Evolutionary conservation across 768 basidiomycete genomes (phyloP), one percentile per base, ranked within the genome.

Genomic region (Suillus sp.): DNA sequence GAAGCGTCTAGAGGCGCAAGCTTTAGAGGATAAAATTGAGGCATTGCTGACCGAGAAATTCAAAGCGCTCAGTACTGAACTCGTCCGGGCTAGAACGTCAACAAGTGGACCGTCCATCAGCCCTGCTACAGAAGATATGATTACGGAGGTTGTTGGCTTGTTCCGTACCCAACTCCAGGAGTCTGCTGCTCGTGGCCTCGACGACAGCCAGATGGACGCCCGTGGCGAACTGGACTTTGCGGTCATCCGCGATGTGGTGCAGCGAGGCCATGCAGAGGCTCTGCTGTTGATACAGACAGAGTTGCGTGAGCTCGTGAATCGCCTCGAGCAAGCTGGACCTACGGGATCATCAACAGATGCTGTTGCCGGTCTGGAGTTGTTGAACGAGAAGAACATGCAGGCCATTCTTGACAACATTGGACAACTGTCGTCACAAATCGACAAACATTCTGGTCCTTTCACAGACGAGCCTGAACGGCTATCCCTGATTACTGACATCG

Each of bases 211-310:
- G 68, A 78, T 85, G 77, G 90, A 92, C 68, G 90, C 88, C 27
- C 84, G 86, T 35, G 90, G 89, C 22, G 91, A 93, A 66, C 75
- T 92, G 30, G 92, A 93, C 75, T 86, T 92, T 71, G 88, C 92
- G 70, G 77, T 91, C 65, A 82, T 94, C 70, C 88, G 83, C 69
- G 86, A 86, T 64, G 78, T 87, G 42, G 78, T 94, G 25, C 85
- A 91, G 65, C 83, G 90, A 67, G 84, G 86, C 14, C 87, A 91
- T 40, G 79, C 83, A 43, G 85, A 90, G 63, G 74, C 86, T n/a
- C 75, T 87, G 1, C 76, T 80, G 2, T 68, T 82, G 16, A 71
- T 95, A 61, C 85, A 85, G 70, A 81, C 76, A 11, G 90, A 92
- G 67, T 74, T 92, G n/a, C 78, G 78, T 22, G 78, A 81, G 32